Evolutionary conservation across 805 yeast genomes (phyloP), one percentile per base, ranked within the genome.

Genomic region (Hanseniaspora singularis): DNA sequence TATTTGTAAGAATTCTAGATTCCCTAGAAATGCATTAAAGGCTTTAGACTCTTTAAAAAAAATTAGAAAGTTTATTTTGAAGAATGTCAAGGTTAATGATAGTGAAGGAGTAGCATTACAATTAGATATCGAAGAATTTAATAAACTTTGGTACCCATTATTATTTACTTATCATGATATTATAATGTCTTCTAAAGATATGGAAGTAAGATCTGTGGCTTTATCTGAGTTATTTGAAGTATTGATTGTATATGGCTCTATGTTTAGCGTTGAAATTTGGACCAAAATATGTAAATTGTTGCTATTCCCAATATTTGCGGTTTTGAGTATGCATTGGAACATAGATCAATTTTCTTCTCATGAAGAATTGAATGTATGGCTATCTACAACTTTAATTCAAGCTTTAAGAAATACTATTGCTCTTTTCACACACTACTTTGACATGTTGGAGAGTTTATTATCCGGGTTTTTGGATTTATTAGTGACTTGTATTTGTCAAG

Each of bases 321-420:
- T 86, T 6, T 69, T 92, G 53, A 76, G 81, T 44, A 73, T 74
- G 34, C 40, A 40, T 16, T 40, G 46, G 40, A 81, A 79, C 56
- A 72, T 80, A 49, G 73, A 74, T 51, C 76, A 76, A 50, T 76
- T 74, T 52, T 76, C 74, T 53, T 74, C 73, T 45, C 83, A 79
- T 54, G 98, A 89, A 61, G 94, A 83, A 51, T 63, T 86, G 54
- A 84, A 95, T 40, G 94, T 94, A 12, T 92, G 99, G 99, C 67
- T 92, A 40, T 86, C 96, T 0, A 88, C 98, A 0, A 92, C 99
- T 0, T 72, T 92, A 63, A 87, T 94, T 52, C 98, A 92, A 63
- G 97, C 97, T 0, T 68, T 94, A 59, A 77, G 94, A 61, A 84
- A 84, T 56, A 74, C 87, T 79, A 79, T 89, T 55, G 79, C 83